Evolutionary conservation across 306 rosid genomes (phyloP), one percentile per base, ranked within the genome.

Genomic region (Rosa multiflora): DNA sequence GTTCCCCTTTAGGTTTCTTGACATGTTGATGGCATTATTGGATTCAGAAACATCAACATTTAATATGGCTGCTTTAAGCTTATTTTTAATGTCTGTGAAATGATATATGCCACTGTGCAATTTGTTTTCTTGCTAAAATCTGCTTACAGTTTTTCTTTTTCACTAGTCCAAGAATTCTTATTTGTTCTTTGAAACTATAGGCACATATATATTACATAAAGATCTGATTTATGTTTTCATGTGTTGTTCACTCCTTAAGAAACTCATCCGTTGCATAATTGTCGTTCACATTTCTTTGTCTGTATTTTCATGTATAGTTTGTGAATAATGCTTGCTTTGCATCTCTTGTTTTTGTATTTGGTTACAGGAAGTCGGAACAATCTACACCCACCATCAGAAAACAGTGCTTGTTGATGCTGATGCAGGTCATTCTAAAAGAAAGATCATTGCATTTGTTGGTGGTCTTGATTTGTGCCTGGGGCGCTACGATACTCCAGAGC

Each of bases 301-400:
- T 37, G 40, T 55, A 14, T 42, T 46, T 48, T 5, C 39, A 29
- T 26, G 32, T 43, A 2, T 64, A 43, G 18, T 72, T 55, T 47
- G 74, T 29, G 39, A 17, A 18, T 20, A 72, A 63, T 64, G 47
- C 35, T 74, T 81, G 74, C 43, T 73, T 76, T 73, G 73, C 74
- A 44, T 64, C 53, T 61, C 14, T 2, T 53, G 17, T n/a, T 29
- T 47, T 20, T 63, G 5, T 29, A 56, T 51, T 73, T 62, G 23
- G 74, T 75, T 82, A 46, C 82, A 94, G 98, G 98, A 94, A 88
- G 93, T 86, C 20, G 98, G 88, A 78, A 87, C 92, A 62, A 94
- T 94, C 86, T 94, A 89, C 82, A 91, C 97, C 32, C 97, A 92
- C 82, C 98, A 92, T 85, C 97, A 94, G 90, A 94, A 94, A 87